Evolutionary conservation across 768 basidiomycete genomes (phyloP).

Genomic region (Paxillus rubicundulus): DNA sequence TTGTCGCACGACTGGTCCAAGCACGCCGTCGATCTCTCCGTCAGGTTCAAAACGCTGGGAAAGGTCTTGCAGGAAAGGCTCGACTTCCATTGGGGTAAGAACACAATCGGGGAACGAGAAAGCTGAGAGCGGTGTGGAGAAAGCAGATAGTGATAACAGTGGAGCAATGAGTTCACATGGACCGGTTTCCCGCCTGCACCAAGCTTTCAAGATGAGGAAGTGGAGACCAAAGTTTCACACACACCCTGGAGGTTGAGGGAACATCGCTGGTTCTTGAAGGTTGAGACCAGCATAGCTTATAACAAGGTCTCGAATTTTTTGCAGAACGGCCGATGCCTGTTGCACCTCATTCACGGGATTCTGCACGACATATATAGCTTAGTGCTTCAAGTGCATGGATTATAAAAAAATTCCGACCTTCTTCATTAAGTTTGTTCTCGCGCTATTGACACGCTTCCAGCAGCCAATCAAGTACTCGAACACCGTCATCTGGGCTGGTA

Average conservation of each 20-base stretch:
- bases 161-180: constrained; percentile 77
- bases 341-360: constrained; percentile 55
- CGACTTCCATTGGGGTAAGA: constrained; percentile 66
- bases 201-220: constrained; percentile 2
- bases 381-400: neutral
- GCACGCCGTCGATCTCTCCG: constrained; percentile 71
- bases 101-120: constrained; percentile 44
- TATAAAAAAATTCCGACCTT: constrained; percentile 43
- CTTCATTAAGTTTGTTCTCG: constrained; percentile 53
- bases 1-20: constrained; percentile 68
- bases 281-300: constrained; percentile 88
- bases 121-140: constrained; percentile 63
- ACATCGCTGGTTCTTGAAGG: constrained; percentile 92
- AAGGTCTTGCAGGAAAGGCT: constrained; percentile 82
- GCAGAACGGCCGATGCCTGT: constrained; percentile 59
- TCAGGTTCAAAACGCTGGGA: constrained; percentile 77
- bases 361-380: constrained; percentile 44
- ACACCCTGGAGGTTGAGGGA: constrained; percentile 82
- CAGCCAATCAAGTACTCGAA: constrained; percentile 89
- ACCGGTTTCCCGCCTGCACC: constrained; percentile 63
- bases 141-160: constrained; percentile 70
- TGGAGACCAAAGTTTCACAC: constrained; percentile 18
- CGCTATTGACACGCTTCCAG: constrained; percentile 82
- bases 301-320: constrained; percentile 77
- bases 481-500: constrained; percentile 74